Evolutionary conservation across 805 yeast genomes (phyloP), one percentile per base, ranked within the genome.

Genomic region (Ogataea pignaliae): DNA sequence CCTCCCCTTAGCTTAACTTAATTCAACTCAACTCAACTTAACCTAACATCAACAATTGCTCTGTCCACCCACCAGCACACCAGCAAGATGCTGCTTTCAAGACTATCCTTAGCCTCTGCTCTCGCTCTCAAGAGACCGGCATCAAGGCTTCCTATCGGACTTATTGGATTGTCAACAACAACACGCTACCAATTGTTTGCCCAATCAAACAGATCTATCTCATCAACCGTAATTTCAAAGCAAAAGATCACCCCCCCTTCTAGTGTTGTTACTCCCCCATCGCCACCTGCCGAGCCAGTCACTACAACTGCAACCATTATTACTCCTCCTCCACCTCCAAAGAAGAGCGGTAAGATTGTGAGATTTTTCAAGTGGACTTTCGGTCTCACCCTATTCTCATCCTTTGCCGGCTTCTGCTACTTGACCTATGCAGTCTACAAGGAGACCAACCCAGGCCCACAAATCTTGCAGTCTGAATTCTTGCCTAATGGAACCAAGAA

Each of bases 361-460:
- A 21, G 13, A 14, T 56, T 64, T 45, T 56, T 72, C 53, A 60
- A 61, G 38, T 61, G 65, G 41, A 53, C 72, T 10, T 75, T 83
- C 76, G 70, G 72, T 50, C 59, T 71, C 36, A 65, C 83, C 28
- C 69, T 76, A 56, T 53, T 75, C 14, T 63, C 84, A 5, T 64
- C 72, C 10, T 51, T 81, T 26, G 70, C 75, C 1, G 72, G 78
- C 10, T 61, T 76, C 5, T 85, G 78, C 11, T 78, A 83, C 54
- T 60, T 76, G 42, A 79, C 81, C 10, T 87, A 81, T 65, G 73
- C 76, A 47, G 72, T 83, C 39, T 81, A 80, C 63, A 69, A 69
- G 37, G 91, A 84, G 65, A 66, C 75, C 11, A 69, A 73, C 51
- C 89, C 89, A 4, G 66, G 70, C 29, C 65, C 71, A n/a, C 88